Evolutionary conservation across 768 basidiomycete species (phyloP), one percentile per base, ranked within the genome.

Genomic region (Termitomyces sp.): DNA sequence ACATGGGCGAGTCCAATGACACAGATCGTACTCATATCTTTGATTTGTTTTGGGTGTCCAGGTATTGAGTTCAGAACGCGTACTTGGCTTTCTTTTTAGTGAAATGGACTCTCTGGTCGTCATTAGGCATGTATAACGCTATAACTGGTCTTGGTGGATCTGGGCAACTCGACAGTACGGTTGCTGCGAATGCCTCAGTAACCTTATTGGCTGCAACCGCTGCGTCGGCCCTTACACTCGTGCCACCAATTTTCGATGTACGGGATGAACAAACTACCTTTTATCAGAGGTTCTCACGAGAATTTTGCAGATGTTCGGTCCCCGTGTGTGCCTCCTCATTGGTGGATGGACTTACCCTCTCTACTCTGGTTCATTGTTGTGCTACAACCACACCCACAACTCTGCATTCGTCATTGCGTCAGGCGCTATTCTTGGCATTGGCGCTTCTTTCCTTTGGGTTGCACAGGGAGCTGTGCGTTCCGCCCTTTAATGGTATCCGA

Each of bases 111-210:
- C 9, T 48, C 6, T n/a, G n/a, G 11, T 33, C 9, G 16, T 29
- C 44, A 5, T 13, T 33, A 68, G 67, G 67, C 33, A 68, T 68
- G 67, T 68, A 68, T 40, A 68, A 68, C 31, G 67, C 67, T 20
- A 68, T 68, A 36, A 52, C 57, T 27, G 67, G 67, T 23, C 54
- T 68, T 13, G 66, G 67, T 18, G 67, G 67, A 50, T 68, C 67
- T 23, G 67, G 67, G 3, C 67, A 68, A 43, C 56, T 68, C 16
- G 63, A 68, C 41, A 64, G 63, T 36, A 68, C 67, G 11, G 67
- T 68, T 10, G 66, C 67, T 22, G 67, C 66, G 7, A 68, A 68
- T 51, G 67, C 67, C 20, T 65, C 63, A 2, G 67, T 68, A 11
- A 66, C 67, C 12, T 52, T 66, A 12, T 49, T 68, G 13, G 58